These are phyloP conservation scores for Corallochytrium limacisporum DNA, from an alignment of 78 protist species.

Conservation along the genomic window DNA sequence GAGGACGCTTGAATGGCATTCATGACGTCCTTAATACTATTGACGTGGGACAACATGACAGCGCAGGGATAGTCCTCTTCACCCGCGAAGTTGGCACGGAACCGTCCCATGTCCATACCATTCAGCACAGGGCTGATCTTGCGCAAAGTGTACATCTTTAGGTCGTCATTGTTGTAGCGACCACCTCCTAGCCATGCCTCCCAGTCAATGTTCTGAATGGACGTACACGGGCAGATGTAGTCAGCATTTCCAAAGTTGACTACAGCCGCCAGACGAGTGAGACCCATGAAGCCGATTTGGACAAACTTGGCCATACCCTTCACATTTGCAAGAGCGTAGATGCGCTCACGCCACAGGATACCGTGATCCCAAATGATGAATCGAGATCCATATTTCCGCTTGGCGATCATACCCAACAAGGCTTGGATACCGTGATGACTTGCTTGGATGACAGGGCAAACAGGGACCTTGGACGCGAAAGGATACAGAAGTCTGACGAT, in stretches of 20 bases:
- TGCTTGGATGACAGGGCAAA: constrained; percentile 8
- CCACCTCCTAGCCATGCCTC: constrained; percentile 12
- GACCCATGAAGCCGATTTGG: constrained; percentile 3
- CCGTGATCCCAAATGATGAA: constrained; percentile 34
- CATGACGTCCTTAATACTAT: constrained; percentile 5
- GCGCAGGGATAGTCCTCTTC: neutral
- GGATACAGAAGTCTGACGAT: constrained; percentile 14
- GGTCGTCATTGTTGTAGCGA: neutral
- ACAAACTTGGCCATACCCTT: constrained; percentile 4
- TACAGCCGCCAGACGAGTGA: constrained; percentile 1
- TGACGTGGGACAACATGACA: constrained; percentile 19
- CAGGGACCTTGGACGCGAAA: constrained; percentile 14
- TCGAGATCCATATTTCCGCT: constrained; percentile 1
- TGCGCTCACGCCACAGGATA: constrained; percentile 20
- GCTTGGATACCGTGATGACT: constrained; percentile 32
- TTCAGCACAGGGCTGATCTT: constrained; percentile 18
- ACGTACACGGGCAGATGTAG: neutral
- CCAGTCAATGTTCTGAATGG: constrained; percentile 6
- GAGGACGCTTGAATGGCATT: constrained; percentile 14
- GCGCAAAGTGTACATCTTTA: neutral
- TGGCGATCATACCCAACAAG: constrained; percentile 20
- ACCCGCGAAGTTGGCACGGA: neutral
- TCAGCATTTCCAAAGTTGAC: neutral
- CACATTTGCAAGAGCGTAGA: neutral
- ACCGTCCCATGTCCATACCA: constrained; percentile 10